Conservation (phyloP, 2,329 filamentous ascomycete species). For the Capronia epimyces region DNA sequence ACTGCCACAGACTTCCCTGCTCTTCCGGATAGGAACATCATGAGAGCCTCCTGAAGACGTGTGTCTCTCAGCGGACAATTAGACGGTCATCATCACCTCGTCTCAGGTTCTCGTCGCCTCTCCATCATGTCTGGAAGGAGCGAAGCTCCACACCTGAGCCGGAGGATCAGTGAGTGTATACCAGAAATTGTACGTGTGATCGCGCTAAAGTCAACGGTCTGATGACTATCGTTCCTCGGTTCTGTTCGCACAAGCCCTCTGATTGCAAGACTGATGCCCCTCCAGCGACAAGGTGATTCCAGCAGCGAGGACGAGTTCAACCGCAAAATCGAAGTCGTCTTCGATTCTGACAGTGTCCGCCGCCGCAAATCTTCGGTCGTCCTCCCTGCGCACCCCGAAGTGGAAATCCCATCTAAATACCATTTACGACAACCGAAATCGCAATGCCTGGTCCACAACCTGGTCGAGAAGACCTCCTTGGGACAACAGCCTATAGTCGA, state of each 20-base stretch:
- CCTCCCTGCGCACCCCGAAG: slow-evolving; percentile 25
- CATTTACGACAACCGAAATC: slow-evolving; percentile 42
- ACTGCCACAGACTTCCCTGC: not conserved
- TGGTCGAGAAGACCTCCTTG: slow-evolving; percentile 44
- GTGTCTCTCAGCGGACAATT: not conserved
- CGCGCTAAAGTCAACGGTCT: not conserved
- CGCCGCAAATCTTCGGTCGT: slow-evolving; percentile 59
- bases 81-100: not conserved
- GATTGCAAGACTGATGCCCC: not conserved
- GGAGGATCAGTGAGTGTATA: slow-evolving; percentile 23
- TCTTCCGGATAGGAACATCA: not conserved
- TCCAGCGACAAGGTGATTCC: slow-evolving; percentile 32
- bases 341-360: slow-evolving; percentile 48
- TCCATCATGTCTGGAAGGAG: slow-evolving; percentile 4
- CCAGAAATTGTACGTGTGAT: slow-evolving; percentile 17
- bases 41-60: not conserved
- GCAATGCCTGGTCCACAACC: slow-evolving; percentile 57
- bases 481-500: slow-evolving; percentile 24
- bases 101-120: not conserved
- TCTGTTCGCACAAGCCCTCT: too few relatives aligned
- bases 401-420: slow-evolving; percentile 34
- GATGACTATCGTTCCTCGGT: not conserved
- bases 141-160: slow-evolving; percentile 23
- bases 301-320: slow-evolving; percentile 37
- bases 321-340: slow-evolving; percentile 41